A percentile compares a stretch with the other conserved stretches of the same genome.
Evolutionary conservation across 148 eudicot species (phyloP).

Genomic region (Persicaria tinctoria): DNA sequence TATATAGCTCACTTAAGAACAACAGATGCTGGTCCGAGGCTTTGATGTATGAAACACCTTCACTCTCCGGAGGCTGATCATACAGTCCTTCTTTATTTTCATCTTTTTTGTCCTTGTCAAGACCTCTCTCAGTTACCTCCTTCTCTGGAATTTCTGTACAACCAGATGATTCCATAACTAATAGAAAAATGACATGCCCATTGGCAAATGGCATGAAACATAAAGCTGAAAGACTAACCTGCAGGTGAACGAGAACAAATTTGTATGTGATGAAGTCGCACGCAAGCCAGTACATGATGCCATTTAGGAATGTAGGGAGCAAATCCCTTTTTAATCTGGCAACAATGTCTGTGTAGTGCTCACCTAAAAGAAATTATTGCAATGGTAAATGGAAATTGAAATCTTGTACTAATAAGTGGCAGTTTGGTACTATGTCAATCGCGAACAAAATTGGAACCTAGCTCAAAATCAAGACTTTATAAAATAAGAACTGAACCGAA

Average conservation of each 20-base stretch:
- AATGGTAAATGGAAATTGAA: neutral
- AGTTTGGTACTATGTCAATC: neutral
- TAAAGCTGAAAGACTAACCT: conserved; percentile 33
- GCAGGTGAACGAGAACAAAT: conserved; percentile 83
- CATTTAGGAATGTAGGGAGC: conserved; percentile 63
- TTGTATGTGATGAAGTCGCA: conserved; percentile 88
- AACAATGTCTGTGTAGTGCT: conserved; percentile 49
- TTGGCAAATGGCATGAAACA: no score
- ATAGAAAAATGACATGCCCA: neutral
- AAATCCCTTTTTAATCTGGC: conserved; percentile 78
- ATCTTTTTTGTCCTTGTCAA: conserved; percentile 42
- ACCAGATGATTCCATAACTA: conserved; percentile 69
- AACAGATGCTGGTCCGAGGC: no score
- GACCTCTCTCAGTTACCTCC: conserved; percentile 34
- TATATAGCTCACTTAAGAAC: no score
- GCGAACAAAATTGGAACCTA: no score
- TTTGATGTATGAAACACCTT: no score
- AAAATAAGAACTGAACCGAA: no score
- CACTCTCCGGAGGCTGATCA: no score
- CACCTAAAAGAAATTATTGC: conserved; percentile 36
- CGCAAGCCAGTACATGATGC: conserved; percentile 83
- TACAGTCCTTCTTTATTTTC: conserved; percentile 32
- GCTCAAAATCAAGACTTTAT: no score
- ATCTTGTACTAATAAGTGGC: neutral
- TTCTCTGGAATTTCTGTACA: conserved; percentile 57